phyloP scores from a whole-genome alignment of 192 early-diverging fungal species.

The Coemansia erecta region DNA sequence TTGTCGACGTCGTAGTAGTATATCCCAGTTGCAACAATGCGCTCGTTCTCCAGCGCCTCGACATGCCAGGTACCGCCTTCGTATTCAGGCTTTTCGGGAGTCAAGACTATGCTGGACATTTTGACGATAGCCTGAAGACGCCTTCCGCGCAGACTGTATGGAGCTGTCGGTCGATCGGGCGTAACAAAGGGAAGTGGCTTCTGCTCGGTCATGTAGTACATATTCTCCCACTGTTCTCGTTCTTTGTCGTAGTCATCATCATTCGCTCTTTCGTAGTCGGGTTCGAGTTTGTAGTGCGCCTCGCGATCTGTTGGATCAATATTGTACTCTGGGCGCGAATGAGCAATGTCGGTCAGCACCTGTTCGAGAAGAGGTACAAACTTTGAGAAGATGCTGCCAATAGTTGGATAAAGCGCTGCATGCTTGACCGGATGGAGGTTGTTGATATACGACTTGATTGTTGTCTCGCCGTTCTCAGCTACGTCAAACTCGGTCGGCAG shows the following conservation, averaged over 20 bases:
- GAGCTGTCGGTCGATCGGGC: neutral
- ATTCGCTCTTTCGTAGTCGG: neutral
- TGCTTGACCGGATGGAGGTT: slow-evolving; percentile 57
- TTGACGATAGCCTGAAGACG: slow-evolving; percentile 22
- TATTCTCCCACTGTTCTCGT: slow-evolving; percentile 10
- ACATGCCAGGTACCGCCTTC: slow-evolving; percentile 17
- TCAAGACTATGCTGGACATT: slow-evolving; percentile 17
- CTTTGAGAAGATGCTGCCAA: slow-evolving; percentile 43
- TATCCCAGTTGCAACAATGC: slow-evolving; percentile 11
- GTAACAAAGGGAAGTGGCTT: neutral
- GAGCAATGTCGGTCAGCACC: slow-evolving; percentile 15
- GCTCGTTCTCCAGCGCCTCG: slow-evolving; percentile 9
- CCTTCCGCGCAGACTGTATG: slow-evolving; percentile 9
- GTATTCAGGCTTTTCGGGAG: slow-evolving; percentile 11
- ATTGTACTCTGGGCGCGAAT: neutral
- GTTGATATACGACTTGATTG: slow-evolving; percentile 64
- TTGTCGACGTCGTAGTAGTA: slow-evolving; percentile 16
- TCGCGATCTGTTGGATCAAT: neutral
- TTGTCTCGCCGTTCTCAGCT: slow-evolving; percentile 33
- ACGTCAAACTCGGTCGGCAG: slow-evolving; percentile 61
- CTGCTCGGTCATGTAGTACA: neutral
- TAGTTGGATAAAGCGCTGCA: slow-evolving; percentile 44
- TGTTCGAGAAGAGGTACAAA: slow-evolving; percentile 63
- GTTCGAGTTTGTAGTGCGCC: neutral
- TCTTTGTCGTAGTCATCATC: slow-evolving; percentile 5